phyloP scores from a whole-genome alignment of 1,284 basidiomycete species.

The Microstroma glucosiphilum region DNA sequence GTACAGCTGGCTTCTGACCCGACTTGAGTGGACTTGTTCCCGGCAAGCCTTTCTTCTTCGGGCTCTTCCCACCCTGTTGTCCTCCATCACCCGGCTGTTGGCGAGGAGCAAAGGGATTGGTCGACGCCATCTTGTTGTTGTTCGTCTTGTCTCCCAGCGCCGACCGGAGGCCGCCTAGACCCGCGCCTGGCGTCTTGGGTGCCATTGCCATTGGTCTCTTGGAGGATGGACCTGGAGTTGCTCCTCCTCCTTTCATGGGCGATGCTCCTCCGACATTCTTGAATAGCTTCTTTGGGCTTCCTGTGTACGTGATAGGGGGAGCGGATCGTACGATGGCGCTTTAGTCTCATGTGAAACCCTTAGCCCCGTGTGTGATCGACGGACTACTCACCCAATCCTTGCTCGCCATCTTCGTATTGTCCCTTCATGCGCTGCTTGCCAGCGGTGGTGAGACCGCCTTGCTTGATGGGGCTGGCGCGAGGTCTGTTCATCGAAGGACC shows the following conservation, averaged over 20 bases:
- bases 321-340: neutral
- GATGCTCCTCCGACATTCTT: neutral
- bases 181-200: conserved; percentile 1
- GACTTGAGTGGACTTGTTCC: neutral
- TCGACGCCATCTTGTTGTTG: neutral
- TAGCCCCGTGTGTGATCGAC: no score
- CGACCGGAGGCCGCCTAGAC: neutral
- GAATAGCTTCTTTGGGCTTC: conserved; percentile 7
- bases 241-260: neutral
- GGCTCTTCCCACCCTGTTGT: neutral
- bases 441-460: neutral
- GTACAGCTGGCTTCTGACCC: neutral
- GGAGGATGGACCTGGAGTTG: neutral
- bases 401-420: neutral
- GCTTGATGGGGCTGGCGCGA: conserved; percentile 1
- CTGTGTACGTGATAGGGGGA: neutral
- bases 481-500: neutral
- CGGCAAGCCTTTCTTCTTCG: neutral
- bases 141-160: conserved; percentile 6
- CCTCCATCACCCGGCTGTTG: neutral
- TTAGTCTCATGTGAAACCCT: neutral
- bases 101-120: neutral
- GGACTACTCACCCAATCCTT: neutral
- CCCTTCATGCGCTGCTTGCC: conserved; percentile 5
- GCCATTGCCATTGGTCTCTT: neutral